phyloP scores from a whole-genome alignment of 805 yeast species.

The Sugiyamaella marilandica region DNA sequence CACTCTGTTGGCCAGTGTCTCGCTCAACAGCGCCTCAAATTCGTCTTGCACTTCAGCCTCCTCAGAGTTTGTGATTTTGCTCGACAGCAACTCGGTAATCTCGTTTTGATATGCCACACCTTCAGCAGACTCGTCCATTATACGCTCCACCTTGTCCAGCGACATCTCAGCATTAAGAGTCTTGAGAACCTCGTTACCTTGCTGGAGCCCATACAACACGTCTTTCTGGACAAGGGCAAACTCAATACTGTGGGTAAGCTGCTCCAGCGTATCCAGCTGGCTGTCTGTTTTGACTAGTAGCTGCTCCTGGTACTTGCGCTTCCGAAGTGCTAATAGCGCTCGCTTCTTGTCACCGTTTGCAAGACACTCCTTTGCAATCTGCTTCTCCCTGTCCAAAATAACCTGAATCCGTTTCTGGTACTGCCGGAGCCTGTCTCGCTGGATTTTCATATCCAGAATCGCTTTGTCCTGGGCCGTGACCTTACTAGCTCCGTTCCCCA shows the following conservation, averaged over 20 bases:
- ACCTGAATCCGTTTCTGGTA: slow-evolving; percentile 57
- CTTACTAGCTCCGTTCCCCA: slow-evolving; percentile 40
- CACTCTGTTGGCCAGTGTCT: slow-evolving; percentile 15
- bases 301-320: slow-evolving; percentile 76
- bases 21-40: slow-evolving; percentile 26
- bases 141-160: slow-evolving; percentile 68
- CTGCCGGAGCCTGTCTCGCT: slow-evolving; percentile 77
- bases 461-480: slow-evolving; percentile 85
- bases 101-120: slow-evolving; percentile 71
- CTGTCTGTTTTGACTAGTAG: slow-evolving; percentile 64
- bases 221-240: slow-evolving; percentile 86
- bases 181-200: slow-evolving; percentile 74
- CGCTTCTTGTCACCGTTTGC: slow-evolving; percentile 48
- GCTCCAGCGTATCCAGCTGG: slow-evolving; percentile 76
- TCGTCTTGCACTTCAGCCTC: slow-evolving; percentile 34
- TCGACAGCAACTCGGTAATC: slow-evolving; percentile 34
- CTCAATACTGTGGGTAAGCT: slow-evolving; percentile 58
- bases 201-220: slow-evolving; percentile 70
- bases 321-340: slow-evolving; percentile 66
- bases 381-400: slow-evolving; percentile 57
- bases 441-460: slow-evolving; percentile 77
- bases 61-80: slow-evolving; percentile 34
- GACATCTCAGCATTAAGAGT: slow-evolving; percentile 75
- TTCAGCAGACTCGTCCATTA: slow-evolving; percentile 80
- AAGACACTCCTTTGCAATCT: slow-evolving; percentile 54